These are phyloP conservation scores for Glomus cerebriforme DNA, from an alignment of 192 early-diverging fungal species.

Conservation along the genomic window DNA sequence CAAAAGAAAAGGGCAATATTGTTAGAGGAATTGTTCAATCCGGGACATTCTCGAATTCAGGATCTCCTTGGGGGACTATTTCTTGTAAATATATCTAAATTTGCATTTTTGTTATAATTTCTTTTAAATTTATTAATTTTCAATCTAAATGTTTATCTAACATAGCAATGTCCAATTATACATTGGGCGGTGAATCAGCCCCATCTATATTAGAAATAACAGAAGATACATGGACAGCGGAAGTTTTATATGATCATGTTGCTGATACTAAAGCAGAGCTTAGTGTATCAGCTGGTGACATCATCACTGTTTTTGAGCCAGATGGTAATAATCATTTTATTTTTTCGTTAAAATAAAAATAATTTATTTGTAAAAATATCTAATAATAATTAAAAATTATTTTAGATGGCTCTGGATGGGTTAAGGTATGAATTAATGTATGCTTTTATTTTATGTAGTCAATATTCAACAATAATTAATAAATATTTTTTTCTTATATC, in stretches of 20 bases:
- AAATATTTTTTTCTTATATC: background rate
- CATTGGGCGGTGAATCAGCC: conserved; percentile 14
- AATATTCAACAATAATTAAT: no score
- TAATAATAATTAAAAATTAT: background rate
- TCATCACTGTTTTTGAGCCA: conserved; percentile 53
- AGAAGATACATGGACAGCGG: conserved; percentile 33
- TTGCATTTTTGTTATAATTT: background rate
- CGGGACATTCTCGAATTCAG: conserved; percentile 26
- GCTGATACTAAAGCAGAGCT: conserved; percentile 57
- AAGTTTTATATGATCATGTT: conserved; percentile 65
- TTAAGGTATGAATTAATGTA: conserved; percentile 43
- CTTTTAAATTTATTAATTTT: background rate
- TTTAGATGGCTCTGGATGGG: conserved; percentile 63
- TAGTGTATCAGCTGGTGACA: conserved; percentile 55
- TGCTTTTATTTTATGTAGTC: background rate
- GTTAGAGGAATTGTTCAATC: conserved; percentile 39
- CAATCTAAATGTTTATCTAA: background rate
- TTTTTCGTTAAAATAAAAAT: background rate
- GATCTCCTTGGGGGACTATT: conserved; percentile 35
- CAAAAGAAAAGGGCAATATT: conserved; percentile 55
- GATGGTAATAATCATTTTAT: conserved; percentile 45
- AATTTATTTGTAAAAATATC: background rate
- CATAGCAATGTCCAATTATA: background rate
- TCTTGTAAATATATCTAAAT: conserved; percentile 34
- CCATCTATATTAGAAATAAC: conserved; percentile 7